phyloP scores from a whole-genome alignment of 1,139 yeast genomes.

The Candida sojae region DNA sequence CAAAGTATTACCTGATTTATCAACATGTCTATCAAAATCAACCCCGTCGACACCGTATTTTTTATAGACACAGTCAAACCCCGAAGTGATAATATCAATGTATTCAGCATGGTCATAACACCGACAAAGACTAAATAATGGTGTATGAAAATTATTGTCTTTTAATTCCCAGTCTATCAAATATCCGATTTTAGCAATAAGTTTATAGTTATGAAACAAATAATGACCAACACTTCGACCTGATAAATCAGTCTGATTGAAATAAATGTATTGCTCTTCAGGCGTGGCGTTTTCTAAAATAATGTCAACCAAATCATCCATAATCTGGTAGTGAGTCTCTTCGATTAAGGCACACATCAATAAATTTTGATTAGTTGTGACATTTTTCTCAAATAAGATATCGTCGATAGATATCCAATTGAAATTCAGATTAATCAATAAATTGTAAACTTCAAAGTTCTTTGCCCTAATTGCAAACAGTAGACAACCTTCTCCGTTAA shows the following conservation, averaged over 20 bases:
- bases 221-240: conserved; percentile 75
- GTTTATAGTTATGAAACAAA: conserved; percentile 56
- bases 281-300: conserved; percentile 43
- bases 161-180: conserved; percentile 69
- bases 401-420: conserved; percentile 65
- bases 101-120: conserved; percentile 81
- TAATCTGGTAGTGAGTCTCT: conserved; percentile 47
- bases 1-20: conserved; percentile 70
- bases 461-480: conserved; percentile 52
- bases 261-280: conserved; percentile 49
- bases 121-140: conserved; percentile 72
- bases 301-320: conserved; percentile 49
- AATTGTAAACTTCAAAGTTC: conserved; percentile 44
- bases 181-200: conserved; percentile 57
- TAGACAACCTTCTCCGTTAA: conserved; percentile 68
- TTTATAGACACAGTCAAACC: conserved; percentile 45
- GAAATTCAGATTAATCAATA: conserved; percentile 44
- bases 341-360: conserved; percentile 61
- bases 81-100: conserved; percentile 44
- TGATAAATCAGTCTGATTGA: conserved; percentile 50
- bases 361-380: conserved; percentile 51
- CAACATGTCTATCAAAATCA: conserved; percentile 63
- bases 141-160: conserved; percentile 75
- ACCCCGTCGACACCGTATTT: conserved; percentile 39
- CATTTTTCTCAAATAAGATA: conserved; percentile 61